Evolutionary conservation across 768 basidiomycete species (phyloP), one percentile per base, ranked within the genome.

Genomic region (Grammothele lineata): DNA sequence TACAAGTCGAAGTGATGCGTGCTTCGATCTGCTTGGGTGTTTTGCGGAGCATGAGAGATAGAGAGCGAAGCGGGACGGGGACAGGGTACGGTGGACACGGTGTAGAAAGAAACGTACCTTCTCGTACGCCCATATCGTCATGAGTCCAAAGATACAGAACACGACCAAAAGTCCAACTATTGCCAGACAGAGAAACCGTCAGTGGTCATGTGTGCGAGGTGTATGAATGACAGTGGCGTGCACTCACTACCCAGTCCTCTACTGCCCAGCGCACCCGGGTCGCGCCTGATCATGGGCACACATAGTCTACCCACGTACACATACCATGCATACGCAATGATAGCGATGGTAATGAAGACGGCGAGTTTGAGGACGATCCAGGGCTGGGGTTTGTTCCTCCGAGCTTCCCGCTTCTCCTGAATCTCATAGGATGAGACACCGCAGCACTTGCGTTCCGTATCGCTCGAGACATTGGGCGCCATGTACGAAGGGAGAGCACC

Each of bases 111-210:
- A 10, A 62, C 76, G 41, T 45, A 89, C 91, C 75, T 77, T 80
- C 18, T 75, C 45, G 66, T 94, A 95, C 12, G 83, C 76, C 91
- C 91, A 92, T 0, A 83, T 36, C 72, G 81, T 74, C 77, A 91
- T 78, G n/a, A 83, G 52, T 37, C 77, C 78, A 18, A 94, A 58
- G 4, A 87, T 47, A 30, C 66, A 68, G 57, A 83, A 92, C 1
- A 83, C 73, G 2, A 76, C 71, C 41, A 93, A 61, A 47, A 87
- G 73, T 3, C 70, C 81, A 50, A 88, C 91, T 93, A 12, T 27
- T 10, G 26, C 0, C 37, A 36, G 19, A 45, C n/a, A n/a, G 11
- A 39, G 37, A 17, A 25, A 21, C 32, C 6, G 38, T 48, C 3
- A 23, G 37, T n/a, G n/a, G n/a, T n/a, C n/a, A n/a, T n/a, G n/a